Base-by-base conservation (phyloP, 805 yeast genomes). In the Komagataella ulmi region DNA sequence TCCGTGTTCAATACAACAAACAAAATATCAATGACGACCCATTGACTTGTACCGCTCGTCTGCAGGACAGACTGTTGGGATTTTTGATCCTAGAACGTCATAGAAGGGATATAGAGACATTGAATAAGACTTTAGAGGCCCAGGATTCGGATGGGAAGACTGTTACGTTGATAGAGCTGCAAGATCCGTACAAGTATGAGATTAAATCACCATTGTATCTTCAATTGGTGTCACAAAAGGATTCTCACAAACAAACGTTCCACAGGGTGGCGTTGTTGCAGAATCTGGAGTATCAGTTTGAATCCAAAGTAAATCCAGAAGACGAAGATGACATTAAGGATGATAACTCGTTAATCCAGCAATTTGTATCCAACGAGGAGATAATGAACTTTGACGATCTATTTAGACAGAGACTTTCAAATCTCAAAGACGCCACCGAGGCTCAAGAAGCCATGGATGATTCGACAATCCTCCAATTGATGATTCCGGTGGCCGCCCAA, bases 401-500 rank as follows among this genome's bases (percentile, higher is more conserved):
- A 8, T 54, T 61, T 17, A 30, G 49, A 7, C 49, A 54, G 21
- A 46, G 53, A 10, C 17, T 17, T 8, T 23, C 36, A 5, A 40
- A 44, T 7, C 21, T 46, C 7, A 36, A 18, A 12, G 52, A 50
- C 36, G 49, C 24, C 36, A 14, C 44, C 19, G 55, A 50, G 14
- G 45, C 45, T 12, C 51, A 53, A 14, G 58, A 55, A n/a, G 54
- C 54, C 8, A 48, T 53, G 2, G 50, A 54, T 44, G 58, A 59
- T 40, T 56, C 61, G 23, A 58, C 58, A 48, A 55, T 67, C 14
- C 65, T 61, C 10, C 60, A 62, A 52, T 59, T 67, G 19, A 45
- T 67, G 46, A 56, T 67, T 23, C 71, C 72, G 1, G 51, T 65
- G 44, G 72, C 71, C n/a, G 63, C 71, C 1, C 65, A 61, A 47